Evolutionary conservation across 2,329 filamentous ascomycete genomes (phyloP).

Genomic region (Beauveria sp.): DNA sequence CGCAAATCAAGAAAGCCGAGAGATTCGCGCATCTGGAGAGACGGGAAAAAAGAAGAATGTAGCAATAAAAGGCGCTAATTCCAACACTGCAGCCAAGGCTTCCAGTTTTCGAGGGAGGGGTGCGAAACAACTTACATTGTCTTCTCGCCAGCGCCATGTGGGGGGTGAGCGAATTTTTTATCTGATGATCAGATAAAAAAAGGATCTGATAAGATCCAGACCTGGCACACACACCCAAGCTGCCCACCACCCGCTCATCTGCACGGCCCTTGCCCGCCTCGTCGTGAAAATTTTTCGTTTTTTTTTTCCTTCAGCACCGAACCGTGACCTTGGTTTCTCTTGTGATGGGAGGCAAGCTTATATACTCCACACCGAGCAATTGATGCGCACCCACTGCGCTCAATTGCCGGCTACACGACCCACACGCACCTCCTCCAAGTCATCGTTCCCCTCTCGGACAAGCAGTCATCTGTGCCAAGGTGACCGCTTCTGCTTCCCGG

Average conservation of each 20-base stretch:
- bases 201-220: slow-evolving; percentile 34
- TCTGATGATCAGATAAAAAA: slow-evolving; percentile 50
- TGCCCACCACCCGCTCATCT: neutral
- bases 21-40: neutral
- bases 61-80: neutral
- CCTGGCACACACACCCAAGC: neutral
- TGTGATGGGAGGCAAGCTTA: neutral
- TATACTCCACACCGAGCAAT: neutral
- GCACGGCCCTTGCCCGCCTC: neutral
- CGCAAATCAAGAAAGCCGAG: neutral
- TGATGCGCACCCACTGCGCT: neutral
- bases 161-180: slow-evolving; percentile 34
- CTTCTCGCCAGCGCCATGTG: slow-evolving; percentile 17
- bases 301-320: neutral
- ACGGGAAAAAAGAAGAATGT: no score
- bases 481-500: no score
- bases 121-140: slow-evolving; percentile 7
- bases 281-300: neutral
- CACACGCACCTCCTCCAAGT: neutral
- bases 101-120: neutral
- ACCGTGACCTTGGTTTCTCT: neutral
- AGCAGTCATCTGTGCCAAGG: neutral
- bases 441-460: neutral
- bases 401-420: slow-evolving; percentile 7
- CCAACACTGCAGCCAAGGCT: neutral